A percentile compares a stretch with the other conserved stretches of the same genome.
These are phyloP conservation scores for Glaciozyma antarctica DNA, from an alignment of 768 basidiomycete species.

Conservation along the genomic window DNA sequence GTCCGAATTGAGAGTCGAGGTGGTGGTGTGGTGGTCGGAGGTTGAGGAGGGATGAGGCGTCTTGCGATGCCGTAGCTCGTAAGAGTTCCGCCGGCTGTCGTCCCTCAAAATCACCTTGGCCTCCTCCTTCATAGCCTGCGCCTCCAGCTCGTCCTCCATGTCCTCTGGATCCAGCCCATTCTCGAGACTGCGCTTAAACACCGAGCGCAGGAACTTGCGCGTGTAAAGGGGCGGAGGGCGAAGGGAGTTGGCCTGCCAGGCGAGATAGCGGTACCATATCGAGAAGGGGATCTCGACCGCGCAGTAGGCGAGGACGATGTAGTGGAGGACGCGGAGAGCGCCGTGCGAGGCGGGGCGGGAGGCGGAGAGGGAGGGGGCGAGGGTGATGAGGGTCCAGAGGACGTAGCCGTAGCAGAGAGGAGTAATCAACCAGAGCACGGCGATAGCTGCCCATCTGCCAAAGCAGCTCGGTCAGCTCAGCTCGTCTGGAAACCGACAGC, in stretches of 20 bases:
- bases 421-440: constrained; percentile 28
- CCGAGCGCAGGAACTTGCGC: constrained; percentile 22
- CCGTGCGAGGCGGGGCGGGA: constrained; percentile 1
- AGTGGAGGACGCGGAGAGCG: constrained; percentile 15
- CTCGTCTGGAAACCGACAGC: too few relatives aligned
- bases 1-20: not conserved
- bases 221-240: constrained; percentile 15
- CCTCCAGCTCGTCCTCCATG: not conserved
- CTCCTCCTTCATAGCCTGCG: not conserved
- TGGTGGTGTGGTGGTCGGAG: too few relatives aligned
- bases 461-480: not conserved
- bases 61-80: not conserved
- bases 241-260: constrained; percentile 14
- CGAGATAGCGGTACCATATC: constrained; percentile 26
- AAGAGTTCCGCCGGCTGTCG: not conserved
- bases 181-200: constrained; percentile 30
- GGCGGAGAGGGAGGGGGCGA: not conserved
- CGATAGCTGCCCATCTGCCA: constrained; percentile 7
- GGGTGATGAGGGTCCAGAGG: constrained; percentile 24
- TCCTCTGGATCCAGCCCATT: constrained; percentile 26
- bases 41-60: not conserved
- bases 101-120: not conserved
- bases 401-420: constrained; percentile 29
- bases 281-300: constrained; percentile 27
- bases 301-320: constrained; percentile 21